Conservation (phyloP, 345 rosid species). For the Bruguiera gymnorhiza region DNA sequence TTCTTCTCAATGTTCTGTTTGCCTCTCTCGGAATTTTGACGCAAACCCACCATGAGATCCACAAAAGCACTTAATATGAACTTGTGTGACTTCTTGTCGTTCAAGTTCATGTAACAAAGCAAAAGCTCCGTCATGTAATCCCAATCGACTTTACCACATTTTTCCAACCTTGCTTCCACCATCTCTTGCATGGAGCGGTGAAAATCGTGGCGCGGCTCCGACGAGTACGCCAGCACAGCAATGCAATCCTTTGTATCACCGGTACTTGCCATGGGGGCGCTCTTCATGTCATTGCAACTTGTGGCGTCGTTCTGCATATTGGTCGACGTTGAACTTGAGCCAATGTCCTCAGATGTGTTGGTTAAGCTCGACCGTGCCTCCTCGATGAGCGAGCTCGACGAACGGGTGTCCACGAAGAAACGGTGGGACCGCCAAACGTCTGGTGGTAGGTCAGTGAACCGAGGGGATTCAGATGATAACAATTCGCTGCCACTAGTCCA, state of each 20-base stretch:
- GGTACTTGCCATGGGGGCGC: neutral
- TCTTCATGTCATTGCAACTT: neutral
- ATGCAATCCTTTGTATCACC: conserved; percentile 31
- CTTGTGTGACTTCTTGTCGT: conserved; percentile 65
- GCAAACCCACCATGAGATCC: conserved; percentile 48
- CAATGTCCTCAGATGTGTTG: conserved; percentile 21
- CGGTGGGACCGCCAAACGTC: conserved; percentile 37
- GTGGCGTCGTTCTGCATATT: neutral
- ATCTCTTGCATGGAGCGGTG: conserved; percentile 70
- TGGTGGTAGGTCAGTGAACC: conserved; percentile 29
- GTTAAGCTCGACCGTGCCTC: conserved; percentile 45
- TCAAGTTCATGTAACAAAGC: conserved; percentile 64
- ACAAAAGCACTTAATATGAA: conserved; percentile 75
- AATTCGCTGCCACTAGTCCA: neutral
- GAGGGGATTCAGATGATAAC: conserved; percentile 32
- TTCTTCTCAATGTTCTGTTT: conserved; percentile 22
- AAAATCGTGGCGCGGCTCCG: conserved; percentile 60
- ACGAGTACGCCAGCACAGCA: conserved; percentile 47
- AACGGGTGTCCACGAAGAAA: conserved; percentile 43
- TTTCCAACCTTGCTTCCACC: conserved; percentile 49
- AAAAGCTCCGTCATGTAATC: conserved; percentile 82
- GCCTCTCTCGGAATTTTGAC: conserved; percentile 22
- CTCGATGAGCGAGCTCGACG: conserved; percentile 45
- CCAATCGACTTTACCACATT: conserved; percentile 53
- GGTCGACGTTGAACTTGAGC: conserved; percentile 34